A percentile compares a stretch with the other conserved stretches of the same genome.
Conservation (phyloP, 176 grass and related monocot species). For the Oryza rufipogon region DNA sequence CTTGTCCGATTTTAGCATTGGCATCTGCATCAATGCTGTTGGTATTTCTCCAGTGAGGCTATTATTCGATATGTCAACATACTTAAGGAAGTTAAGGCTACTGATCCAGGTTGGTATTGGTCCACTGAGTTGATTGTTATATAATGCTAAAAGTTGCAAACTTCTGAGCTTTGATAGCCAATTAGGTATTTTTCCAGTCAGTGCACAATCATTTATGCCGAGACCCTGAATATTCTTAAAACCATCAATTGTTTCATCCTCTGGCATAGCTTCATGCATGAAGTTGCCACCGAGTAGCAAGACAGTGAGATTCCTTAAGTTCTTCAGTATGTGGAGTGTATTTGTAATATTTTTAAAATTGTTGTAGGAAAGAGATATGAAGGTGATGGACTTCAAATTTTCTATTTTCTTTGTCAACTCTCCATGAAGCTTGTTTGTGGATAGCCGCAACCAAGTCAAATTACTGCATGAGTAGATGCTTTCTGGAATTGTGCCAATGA, state of each 20-base stretch:
- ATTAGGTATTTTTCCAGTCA: constrained; percentile 1
- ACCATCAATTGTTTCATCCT: no score
- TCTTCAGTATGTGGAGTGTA: no score
- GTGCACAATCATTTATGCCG: constrained; percentile 25
- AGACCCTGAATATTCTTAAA: not conserved
- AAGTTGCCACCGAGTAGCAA: no score
- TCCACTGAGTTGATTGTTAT: constrained; percentile 40
- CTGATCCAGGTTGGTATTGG: constrained; percentile 49
- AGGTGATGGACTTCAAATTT: constrained; percentile 17
- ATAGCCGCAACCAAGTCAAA: constrained; percentile 15
- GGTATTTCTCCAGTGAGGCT: constrained; percentile 50
- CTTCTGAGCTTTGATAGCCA: no score
- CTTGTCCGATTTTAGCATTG: constrained; percentile 33
- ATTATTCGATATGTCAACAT: constrained; percentile 49
- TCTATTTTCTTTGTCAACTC: not conserved
- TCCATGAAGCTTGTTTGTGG: not conserved
- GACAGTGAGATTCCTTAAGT: no score
- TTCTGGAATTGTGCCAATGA: constrained; percentile 10
- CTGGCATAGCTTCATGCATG: no score
- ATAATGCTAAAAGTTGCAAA: constrained; percentile 6
- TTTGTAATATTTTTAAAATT: not conserved
- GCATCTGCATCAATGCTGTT: constrained; percentile 36
- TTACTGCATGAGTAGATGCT: constrained; percentile 36
- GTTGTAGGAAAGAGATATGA: constrained; percentile 37
- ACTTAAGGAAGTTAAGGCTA: constrained; percentile 33